Conservation (phyloP, 164 flowering plant species). For the Dillenia turbinata region DNA sequence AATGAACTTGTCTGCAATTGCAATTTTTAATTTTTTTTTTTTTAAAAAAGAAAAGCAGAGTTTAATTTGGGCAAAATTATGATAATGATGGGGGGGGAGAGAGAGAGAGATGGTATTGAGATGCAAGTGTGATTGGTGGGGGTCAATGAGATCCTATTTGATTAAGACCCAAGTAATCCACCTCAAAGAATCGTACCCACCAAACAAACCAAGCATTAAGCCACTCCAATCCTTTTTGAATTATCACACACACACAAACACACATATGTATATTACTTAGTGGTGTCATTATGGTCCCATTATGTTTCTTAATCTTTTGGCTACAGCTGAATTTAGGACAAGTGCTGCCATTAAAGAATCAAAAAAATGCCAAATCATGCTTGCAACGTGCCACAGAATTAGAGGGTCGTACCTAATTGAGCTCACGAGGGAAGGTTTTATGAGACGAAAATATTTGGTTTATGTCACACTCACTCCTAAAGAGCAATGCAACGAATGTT, state of each 20-base stretch:
- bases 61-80: background rate
- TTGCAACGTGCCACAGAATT: no score
- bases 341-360: background rate
- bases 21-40: no score
- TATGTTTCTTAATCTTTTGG: slow-evolving; percentile 6
- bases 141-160: slow-evolving; percentile 9
- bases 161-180: slow-evolving; percentile 18
- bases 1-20: no score
- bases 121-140: slow-evolving; percentile 12
- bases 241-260: no score
- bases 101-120: background rate
- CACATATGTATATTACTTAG: no score
- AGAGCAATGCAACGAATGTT: no score
- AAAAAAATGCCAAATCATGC: background rate
- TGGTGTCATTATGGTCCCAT: background rate
- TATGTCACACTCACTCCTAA: no score
- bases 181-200: background rate
- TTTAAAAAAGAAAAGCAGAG: slow-evolving; percentile 1
- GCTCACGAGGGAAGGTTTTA: no score
- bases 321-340: background rate
- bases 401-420: no score
- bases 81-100: background rate
- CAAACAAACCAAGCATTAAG: background rate
- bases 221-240: background rate
- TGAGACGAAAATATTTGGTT: no score